A percentile compares a stretch with the other conserved stretches of the same genome.
Conservation (phyloP, 164 flowering plant species). For the Tinospora cordifolia region DNA sequence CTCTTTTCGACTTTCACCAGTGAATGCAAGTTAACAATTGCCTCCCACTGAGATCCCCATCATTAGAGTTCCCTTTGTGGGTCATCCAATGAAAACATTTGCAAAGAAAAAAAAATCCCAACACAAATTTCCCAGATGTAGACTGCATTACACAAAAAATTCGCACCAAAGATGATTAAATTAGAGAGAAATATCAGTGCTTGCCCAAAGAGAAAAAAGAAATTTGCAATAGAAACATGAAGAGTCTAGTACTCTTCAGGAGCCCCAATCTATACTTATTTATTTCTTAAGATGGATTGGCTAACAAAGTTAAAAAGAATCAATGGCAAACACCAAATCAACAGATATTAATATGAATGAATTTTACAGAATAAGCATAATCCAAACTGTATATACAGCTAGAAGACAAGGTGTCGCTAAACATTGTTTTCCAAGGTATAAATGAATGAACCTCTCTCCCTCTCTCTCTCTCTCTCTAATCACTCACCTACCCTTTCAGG, state of each 20-base stretch:
- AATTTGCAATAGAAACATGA: background rate
- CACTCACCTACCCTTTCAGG: background rate
- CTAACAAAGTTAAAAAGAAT: background rate
- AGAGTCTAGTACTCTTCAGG: background rate
- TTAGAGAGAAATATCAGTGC: background rate
- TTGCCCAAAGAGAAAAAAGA: background rate
- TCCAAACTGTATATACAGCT: background rate
- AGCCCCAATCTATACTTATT: background rate
- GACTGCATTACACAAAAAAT: background rate
- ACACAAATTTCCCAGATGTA: background rate
- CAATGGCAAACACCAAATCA: background rate
- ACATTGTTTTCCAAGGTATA: background rate
- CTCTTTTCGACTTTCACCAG: background rate
- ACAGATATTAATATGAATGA: background rate
- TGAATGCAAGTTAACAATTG: background rate
- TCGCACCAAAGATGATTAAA: background rate
- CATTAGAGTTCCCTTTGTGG: background rate
- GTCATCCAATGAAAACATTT: background rate
- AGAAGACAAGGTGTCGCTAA: background rate
- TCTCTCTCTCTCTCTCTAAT: background rate
- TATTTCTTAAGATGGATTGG: background rate
- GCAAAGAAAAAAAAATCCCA: background rate
- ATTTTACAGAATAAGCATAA: background rate
- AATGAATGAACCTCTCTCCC: background rate
- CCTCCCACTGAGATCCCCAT: background rate